Conservation (phyloP, 2,329 filamentous ascomycete genomes). For the Blumeria graminis region DNA sequence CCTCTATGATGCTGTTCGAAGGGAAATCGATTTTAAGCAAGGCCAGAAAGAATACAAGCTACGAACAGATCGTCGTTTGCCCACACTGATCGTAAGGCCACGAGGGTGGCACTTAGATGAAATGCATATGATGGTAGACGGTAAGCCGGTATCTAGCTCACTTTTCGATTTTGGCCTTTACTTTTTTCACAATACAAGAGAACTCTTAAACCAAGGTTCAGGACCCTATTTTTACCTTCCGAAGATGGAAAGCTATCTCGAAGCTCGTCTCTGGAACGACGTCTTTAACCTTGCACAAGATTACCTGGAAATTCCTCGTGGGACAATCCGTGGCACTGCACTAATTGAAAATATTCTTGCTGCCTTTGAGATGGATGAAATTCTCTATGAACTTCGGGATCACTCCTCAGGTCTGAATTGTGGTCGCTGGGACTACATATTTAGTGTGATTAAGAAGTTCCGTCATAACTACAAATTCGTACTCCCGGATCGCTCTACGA, state of each 20-base stretch:
- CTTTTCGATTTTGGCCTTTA: slow-evolving; percentile 97
- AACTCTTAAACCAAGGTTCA: slow-evolving; percentile 59
- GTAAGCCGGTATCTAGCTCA: slow-evolving; percentile 74
- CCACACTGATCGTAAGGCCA: slow-evolving; percentile 81
- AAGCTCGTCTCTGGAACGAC: slow-evolving; percentile 95
- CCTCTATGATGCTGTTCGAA: slow-evolving; percentile 84
- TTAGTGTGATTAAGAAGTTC: slow-evolving; percentile 99
- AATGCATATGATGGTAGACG: slow-evolving; percentile 92
- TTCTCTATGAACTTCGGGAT: slow-evolving; percentile 96
- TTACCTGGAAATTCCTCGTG: slow-evolving; percentile 67
- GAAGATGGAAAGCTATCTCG: slow-evolving; percentile 95
- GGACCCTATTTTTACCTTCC: slow-evolving; percentile 96
- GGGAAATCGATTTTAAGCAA: slow-evolving; percentile 88
- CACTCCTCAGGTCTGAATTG: slow-evolving; percentile 95
- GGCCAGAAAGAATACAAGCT: slow-evolving; percentile 94
- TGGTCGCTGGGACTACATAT: slow-evolving; percentile 98
- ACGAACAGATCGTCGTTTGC: slow-evolving; percentile 63
- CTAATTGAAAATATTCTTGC: slow-evolving; percentile 95
- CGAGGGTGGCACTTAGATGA: slow-evolving; percentile 96
- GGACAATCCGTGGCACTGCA: slow-evolving; percentile 84
- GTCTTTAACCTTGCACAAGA: slow-evolving; percentile 92
- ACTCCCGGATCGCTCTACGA: slow-evolving; percentile 67
- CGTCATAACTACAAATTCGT: slow-evolving; percentile 83
- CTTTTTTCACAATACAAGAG: slow-evolving; percentile 94
- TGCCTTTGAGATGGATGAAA: slow-evolving; percentile 99